phyloP scores from a whole-genome alignment of 2,329 filamentous ascomycete species.

The Gyromitra esculenta region DNA sequence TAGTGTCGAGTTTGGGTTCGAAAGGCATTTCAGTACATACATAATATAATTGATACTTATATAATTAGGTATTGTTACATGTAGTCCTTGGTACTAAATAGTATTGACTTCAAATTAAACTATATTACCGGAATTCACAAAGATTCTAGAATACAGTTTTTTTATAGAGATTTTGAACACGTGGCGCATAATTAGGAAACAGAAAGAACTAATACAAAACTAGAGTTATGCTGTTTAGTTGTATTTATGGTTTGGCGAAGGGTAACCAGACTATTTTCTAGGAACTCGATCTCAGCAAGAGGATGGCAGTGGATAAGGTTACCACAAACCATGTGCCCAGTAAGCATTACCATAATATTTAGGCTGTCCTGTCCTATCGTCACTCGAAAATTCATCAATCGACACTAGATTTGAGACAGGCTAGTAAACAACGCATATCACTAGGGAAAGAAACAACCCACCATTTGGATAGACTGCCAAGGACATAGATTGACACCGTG shows the following conservation, averaged over 20 bases:
- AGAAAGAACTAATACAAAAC: background rate
- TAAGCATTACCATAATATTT: background rate
- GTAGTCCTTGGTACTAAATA: background rate
- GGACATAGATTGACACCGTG: conserved; percentile 8
- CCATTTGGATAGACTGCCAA: conserved; percentile 34
- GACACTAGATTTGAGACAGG: conserved; percentile 29
- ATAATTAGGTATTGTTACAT: too few species aligned
- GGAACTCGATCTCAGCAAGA: background rate
- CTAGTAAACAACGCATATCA: conserved; percentile 44
- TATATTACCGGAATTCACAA: background rate
- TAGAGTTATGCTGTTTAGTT: background rate
- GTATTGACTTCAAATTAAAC: background rate
- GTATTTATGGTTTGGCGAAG: background rate
- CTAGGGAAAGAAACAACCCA: conserved; percentile 43
- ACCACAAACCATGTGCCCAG: background rate
- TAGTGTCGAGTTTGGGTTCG: background rate
- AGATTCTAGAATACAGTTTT: background rate
- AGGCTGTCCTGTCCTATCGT: conserved; percentile 4
- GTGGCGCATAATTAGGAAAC: background rate
- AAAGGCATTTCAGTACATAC: conserved; percentile 5
- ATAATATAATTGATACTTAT: background rate
- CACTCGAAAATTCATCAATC: conserved; percentile 22
- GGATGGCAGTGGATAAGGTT: background rate
- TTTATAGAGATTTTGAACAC: background rate
- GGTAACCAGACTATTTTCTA: background rate